Percentiles rank a stretch among this genome's conserved stretches.
Evolutionary conservation across 441 rosid genomes (phyloP).

Genomic region (Adansonia gregorii): DNA sequence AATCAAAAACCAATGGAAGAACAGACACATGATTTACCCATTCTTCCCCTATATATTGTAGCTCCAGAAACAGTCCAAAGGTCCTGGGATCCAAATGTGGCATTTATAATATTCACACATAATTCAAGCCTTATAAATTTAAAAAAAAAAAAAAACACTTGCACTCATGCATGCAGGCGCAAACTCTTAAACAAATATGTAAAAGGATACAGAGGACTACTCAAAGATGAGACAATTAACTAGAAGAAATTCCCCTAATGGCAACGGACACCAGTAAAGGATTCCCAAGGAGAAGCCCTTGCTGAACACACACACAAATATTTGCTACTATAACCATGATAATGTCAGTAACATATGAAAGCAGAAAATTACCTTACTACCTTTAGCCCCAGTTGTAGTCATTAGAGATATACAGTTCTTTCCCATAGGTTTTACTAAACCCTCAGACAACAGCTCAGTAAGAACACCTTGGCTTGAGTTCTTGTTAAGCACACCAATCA

Average conservation of each 20-base stretch:
- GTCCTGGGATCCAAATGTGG: conserved; percentile 11
- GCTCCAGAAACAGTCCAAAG: background rate
- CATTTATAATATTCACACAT: conserved; percentile 5
- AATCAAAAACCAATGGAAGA: background rate
- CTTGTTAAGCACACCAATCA: conserved; percentile 76
- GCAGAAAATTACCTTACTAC: conserved; percentile 77
- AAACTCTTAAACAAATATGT: background rate
- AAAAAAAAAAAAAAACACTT: background rate
- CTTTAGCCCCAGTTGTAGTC: conserved; percentile 99
- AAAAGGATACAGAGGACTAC: conserved; percentile 11
- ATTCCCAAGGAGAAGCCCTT: conserved; percentile 1
- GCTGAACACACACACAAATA: background rate
- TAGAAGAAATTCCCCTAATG: background rate
- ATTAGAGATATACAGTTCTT: conserved; percentile 91
- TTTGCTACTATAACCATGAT: conserved; percentile 9
- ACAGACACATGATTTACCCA: background rate
- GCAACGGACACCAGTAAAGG: background rate
- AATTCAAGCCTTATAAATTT: background rate
- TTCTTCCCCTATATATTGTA: background rate
- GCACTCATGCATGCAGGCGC: background rate
- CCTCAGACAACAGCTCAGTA: conserved; percentile 79
- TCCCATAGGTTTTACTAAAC: conserved; percentile 84
- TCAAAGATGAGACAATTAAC: background rate
- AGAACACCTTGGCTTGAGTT: conserved; percentile 74
- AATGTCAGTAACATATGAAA: conserved; percentile 15